Evolutionary conservation across 768 basidiomycete species (phyloP).

Genomic region (Agrocybe pediades): DNA sequence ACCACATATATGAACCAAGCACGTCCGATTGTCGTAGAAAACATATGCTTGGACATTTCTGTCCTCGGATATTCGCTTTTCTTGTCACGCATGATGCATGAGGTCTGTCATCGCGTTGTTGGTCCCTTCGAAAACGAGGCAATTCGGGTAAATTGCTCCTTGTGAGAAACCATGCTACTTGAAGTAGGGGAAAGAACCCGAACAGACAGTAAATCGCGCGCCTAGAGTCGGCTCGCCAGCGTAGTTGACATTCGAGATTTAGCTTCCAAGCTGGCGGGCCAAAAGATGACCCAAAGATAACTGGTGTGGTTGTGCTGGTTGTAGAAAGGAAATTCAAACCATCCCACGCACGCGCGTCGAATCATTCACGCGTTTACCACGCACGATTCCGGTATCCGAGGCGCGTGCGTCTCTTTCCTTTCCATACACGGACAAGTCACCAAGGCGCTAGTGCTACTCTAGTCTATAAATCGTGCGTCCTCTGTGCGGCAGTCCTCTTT

Average conservation of each 20-base stretch:
- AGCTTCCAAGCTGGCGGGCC: no score
- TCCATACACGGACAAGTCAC: no score
- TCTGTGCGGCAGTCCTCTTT: no score
- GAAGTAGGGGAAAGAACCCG: background rate
- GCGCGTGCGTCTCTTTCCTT: background rate
- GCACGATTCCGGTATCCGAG: background rate
- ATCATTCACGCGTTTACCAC: background rate
- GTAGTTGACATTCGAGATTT: background rate
- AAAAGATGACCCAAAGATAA: background rate
- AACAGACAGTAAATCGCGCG: background rate
- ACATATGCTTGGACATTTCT: background rate
- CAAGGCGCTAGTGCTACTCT: no score
- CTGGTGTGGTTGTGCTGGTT: background rate
- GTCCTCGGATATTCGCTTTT: background rate
- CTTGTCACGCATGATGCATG: background rate
- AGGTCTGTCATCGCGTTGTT: background rate
- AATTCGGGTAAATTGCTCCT: background rate
- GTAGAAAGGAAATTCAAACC: background rate
- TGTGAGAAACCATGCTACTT: background rate
- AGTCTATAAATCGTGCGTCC: background rate
- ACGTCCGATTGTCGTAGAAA: background rate
- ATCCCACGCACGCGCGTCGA: background rate
- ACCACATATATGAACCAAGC: background rate
- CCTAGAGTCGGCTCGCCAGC: background rate
- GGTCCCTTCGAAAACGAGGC: background rate